Conservation (phyloP, 305 asterid species). For the Andrographis paniculata region DNA sequence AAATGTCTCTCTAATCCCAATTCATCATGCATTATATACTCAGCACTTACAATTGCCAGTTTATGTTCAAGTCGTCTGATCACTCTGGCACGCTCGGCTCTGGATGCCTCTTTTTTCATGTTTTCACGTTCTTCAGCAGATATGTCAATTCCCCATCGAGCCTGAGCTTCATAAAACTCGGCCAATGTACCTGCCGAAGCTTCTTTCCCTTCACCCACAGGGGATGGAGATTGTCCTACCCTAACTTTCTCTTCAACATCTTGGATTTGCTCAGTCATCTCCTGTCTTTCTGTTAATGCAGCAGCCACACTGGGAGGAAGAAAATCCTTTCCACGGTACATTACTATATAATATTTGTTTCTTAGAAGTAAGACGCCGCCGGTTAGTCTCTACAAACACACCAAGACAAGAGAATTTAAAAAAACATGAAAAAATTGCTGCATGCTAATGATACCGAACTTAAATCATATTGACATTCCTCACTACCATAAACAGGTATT, state of each 20-base stretch:
- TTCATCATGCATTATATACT: constrained; percentile 11
- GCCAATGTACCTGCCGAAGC: constrained; percentile 82
- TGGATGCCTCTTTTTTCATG: constrained; percentile 72
- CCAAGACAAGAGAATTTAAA: constrained; percentile 11
- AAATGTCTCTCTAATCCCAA: constrained; percentile 11
- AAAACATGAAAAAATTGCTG: constrained; percentile 1
- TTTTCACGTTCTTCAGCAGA: constrained; percentile 70
- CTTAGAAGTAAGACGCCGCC: constrained; percentile 91
- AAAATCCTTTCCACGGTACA: constrained; percentile 97
- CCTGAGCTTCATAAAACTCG: constrained; percentile 93
- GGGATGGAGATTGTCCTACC: constrained; percentile 28
- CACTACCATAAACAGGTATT: constrained; percentile 5
- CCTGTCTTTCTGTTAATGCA: constrained; percentile 79
- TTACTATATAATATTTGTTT: constrained; percentile 87
- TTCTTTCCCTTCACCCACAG: constrained; percentile 41
- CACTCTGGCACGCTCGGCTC: constrained; percentile 55
- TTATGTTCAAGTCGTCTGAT: constrained; percentile 83
- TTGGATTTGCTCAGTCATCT: constrained; percentile 75
- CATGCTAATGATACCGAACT: constrained; percentile 2
- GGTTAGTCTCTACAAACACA: constrained; percentile 56
- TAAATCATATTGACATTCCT: constrained; percentile 11
- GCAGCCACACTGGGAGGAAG: constrained; percentile 80
- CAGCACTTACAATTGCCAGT: constrained; percentile 63
- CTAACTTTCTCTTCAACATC: constrained; percentile 80
- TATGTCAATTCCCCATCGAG: constrained; percentile 73